Conservation (phyloP, 331 rosid species). For the Erythrophleum ivorense region DNA sequence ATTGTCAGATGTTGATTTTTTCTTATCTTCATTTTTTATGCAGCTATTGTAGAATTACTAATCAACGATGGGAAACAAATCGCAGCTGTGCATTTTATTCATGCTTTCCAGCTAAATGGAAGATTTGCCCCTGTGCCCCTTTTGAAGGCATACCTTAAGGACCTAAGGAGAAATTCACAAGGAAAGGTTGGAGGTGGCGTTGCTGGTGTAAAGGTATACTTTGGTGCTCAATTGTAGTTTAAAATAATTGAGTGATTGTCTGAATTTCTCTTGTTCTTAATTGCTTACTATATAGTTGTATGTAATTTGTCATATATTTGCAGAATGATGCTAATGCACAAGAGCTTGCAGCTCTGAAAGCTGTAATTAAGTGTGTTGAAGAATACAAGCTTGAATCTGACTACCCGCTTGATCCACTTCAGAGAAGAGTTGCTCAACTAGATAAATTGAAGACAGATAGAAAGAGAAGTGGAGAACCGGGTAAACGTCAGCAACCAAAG, state of each 20-base stretch:
- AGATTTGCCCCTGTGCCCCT: conserved; percentile 72
- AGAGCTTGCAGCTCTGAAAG: conserved; percentile 74
- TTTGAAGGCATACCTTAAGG: conserved; percentile 72
- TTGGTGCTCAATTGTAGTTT: conserved; percentile 31
- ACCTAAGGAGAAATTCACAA: conserved; percentile 73
- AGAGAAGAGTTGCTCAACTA: conserved; percentile 72
- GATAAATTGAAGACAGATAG: conserved; percentile 64
- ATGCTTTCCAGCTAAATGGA: conserved; percentile 67
- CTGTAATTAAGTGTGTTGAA: conserved; percentile 69
- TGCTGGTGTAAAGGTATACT: conserved; percentile 59
- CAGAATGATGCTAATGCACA: conserved; percentile 77
- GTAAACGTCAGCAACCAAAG: conserved; percentile 58
- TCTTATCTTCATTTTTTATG: conserved; percentile 37
- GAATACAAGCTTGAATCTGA: conserved; percentile 74
- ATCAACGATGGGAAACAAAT: conserved; percentile 64
- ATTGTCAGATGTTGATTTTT: conserved; percentile 37
- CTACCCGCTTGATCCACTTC: conserved; percentile 82
- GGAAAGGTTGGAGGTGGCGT: conserved; percentile 61
- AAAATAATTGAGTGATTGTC: conserved; percentile 14
- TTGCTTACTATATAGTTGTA: conserved; percentile 26
- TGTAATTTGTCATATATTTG: conserved; percentile 30
- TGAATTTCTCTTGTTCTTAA: conserved; percentile 14
- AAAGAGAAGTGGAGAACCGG: conserved; percentile 63
- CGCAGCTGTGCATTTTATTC: conserved; percentile 69
- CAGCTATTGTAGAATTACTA: conserved; percentile 63